phyloP scores from a whole-genome alignment of 1,284 basidiomycete species.

The Austropuccinia psidii region DNA sequence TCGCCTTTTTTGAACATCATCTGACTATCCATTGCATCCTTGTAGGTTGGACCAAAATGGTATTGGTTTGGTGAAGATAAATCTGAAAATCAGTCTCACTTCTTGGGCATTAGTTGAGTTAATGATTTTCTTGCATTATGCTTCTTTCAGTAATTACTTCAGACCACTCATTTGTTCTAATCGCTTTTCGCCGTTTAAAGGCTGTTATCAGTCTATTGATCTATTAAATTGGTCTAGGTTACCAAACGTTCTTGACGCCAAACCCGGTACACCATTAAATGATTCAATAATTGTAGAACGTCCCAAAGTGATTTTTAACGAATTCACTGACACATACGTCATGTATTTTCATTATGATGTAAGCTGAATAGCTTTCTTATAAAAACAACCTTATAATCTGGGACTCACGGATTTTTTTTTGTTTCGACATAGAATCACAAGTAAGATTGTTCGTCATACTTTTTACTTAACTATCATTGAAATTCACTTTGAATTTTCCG shows the following conservation, averaged over 20 bases:
- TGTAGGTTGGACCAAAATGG: conserved; percentile 46
- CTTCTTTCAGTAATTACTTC: not conserved
- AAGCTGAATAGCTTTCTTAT: conserved; percentile 52
- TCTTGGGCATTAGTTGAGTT: conserved; percentile 52
- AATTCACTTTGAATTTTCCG: not conserved
- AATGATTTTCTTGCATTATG: not conserved
- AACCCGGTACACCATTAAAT: conserved; percentile 56
- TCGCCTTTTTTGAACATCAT: not conserved
- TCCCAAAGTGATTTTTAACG: conserved; percentile 54
- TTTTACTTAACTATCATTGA: no score
- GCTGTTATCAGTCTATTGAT: conserved; percentile 53
- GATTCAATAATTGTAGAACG: conserved; percentile 58
- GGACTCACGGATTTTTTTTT: not conserved
- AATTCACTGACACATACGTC: conserved; percentile 45
- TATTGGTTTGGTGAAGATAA: conserved; percentile 65
- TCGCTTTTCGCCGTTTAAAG: not conserved
- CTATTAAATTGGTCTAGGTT: conserved; percentile 57
- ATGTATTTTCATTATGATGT: conserved; percentile 65
- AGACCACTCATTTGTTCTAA: not conserved
- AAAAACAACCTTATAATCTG: not conserved
- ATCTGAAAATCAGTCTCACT: conserved; percentile 55
- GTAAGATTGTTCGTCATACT: no score
- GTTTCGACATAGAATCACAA: not conserved
- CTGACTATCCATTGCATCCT: not conserved
- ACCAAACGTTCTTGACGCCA: conserved; percentile 56